Conservation (phyloP, 2,329 filamentous ascomycete species). For the Fusarium miscanthi region DNA sequence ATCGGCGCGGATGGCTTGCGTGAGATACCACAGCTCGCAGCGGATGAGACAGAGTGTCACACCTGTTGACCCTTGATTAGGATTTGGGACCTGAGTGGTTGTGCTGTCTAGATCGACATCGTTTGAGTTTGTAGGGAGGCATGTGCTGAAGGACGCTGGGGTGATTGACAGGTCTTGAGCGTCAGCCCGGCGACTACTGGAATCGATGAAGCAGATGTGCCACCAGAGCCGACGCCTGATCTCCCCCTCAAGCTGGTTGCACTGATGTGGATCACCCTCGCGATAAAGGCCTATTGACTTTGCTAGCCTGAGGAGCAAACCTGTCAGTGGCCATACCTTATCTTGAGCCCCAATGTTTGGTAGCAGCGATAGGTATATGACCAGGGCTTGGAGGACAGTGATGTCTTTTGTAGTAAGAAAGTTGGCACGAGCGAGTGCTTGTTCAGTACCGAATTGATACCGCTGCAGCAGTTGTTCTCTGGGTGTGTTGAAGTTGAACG, state of each 20-base stretch:
- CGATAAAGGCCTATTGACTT: slow-evolving; percentile 36
- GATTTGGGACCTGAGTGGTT: neutral
- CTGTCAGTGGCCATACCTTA: slow-evolving; percentile 42
- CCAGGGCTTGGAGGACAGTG: slow-evolving; percentile 41
- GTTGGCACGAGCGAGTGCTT: slow-evolving; percentile 39
- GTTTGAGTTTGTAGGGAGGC: slow-evolving; percentile 56
- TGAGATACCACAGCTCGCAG: slow-evolving; percentile 45
- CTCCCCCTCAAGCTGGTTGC: slow-evolving; percentile 28
- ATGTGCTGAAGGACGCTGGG: slow-evolving; percentile 51
- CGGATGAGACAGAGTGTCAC: slow-evolving; percentile 40
- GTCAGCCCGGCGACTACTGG: slow-evolving; percentile 17
- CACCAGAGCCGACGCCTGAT: slow-evolving; percentile 43
- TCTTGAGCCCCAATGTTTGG: slow-evolving; percentile 35
- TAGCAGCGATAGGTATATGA: slow-evolving; percentile 43
- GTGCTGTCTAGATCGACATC: slow-evolving; percentile 43
- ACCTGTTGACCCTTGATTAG: slow-evolving; percentile 2
- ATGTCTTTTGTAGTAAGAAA: slow-evolving; percentile 41
- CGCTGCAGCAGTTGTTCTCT: slow-evolving; percentile 32
- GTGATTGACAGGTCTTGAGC: slow-evolving; percentile 36
- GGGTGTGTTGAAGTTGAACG: slow-evolving; percentile 28
- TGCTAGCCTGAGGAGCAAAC: slow-evolving; percentile 41
- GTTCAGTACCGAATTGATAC: slow-evolving; percentile 40
- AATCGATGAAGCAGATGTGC: slow-evolving; percentile 48
- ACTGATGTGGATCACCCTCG: neutral
- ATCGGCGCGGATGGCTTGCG: slow-evolving; percentile 26